phyloP scores from a whole-genome alignment of 1,284 basidiomycete species.

The Albatrellus sp. region DNA sequence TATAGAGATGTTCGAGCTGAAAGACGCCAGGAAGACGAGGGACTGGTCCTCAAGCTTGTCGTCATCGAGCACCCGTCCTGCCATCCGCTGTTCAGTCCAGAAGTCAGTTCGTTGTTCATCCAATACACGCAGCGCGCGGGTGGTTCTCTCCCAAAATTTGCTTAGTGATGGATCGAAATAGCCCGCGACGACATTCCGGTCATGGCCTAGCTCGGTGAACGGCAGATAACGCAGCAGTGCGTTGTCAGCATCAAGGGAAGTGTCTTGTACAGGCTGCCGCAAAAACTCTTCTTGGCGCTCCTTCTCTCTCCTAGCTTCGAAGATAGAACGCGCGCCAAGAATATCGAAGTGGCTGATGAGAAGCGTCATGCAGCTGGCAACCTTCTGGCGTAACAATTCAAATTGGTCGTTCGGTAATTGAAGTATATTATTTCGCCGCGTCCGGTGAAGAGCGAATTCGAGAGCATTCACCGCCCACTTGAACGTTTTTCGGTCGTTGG shows the following conservation, averaged over 20 bases:
- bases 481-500: conserved; percentile 93
- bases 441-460: conserved; percentile 87
- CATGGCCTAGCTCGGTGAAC: background rate
- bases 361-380: conserved; percentile 93
- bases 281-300: conserved; percentile 69
- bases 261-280: conserved; percentile 40
- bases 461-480: conserved; percentile 97
- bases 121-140: conserved; percentile 46
- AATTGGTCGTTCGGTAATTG: conserved; percentile 85
- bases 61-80: conserved; percentile 86
- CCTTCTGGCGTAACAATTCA: conserved; percentile 79
- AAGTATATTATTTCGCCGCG: conserved; percentile 83
- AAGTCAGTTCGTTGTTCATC: conserved; percentile 51
- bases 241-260: conserved; percentile 21
- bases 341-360: conserved; percentile 98
- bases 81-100: conserved; percentile 57
- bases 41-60: conserved; percentile 87
- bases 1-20: conserved; percentile 89
- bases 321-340: conserved; percentile 79
- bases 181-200: conserved; percentile 19
- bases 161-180: conserved; percentile 56
- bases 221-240: conserved; percentile 15
- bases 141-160: conserved; percentile 61
- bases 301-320: conserved; percentile 84
- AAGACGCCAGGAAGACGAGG: conserved; percentile 83